Conservation (phyloP, 108 stramenopile genomes). For the Skeletonema marinoi region DNA sequence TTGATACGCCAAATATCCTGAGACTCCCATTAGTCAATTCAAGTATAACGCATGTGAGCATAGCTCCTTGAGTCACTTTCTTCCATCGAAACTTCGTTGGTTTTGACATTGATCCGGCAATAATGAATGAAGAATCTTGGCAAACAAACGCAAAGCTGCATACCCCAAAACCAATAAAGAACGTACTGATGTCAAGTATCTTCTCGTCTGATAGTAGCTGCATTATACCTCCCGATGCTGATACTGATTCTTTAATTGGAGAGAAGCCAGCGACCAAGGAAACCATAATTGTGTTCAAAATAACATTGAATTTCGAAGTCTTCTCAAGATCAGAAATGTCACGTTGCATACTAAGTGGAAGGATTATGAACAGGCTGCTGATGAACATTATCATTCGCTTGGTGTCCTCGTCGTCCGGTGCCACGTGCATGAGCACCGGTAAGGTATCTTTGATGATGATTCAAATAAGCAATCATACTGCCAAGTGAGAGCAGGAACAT, state of each 20-base stretch:
- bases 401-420: slow-evolving; percentile 17
- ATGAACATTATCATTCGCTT: slow-evolving; percentile 35
- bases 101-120: slow-evolving; percentile 74
- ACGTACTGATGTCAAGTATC: slow-evolving; percentile 48
- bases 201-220: slow-evolving; percentile 29
- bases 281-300: slow-evolving; percentile 67
- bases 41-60: slow-evolving; percentile 53
- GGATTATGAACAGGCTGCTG: slow-evolving; percentile 29
- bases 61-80: slow-evolving; percentile 52
- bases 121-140: slow-evolving; percentile 85
- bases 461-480: slow-evolving; percentile 43
- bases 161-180: slow-evolving; percentile 85
- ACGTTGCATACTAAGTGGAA: slow-evolving; percentile 50
- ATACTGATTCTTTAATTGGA: slow-evolving; percentile 41
- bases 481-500: slow-evolving; percentile 46
- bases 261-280: slow-evolving; percentile 46
- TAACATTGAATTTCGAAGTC: slow-evolving; percentile 67
- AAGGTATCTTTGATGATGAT: slow-evolving; percentile 47
- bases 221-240: slow-evolving; percentile 23
- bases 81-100: slow-evolving; percentile 80
- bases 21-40: slow-evolving; percentile 56
- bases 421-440: slow-evolving; percentile 28
- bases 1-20: slow-evolving; percentile 74
- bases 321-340: slow-evolving; percentile 50
- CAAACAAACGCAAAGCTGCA: slow-evolving; percentile 89